Base-by-base conservation (phyloP, 73 alveolate species). In the Paramecium sexaurelia region DNA sequence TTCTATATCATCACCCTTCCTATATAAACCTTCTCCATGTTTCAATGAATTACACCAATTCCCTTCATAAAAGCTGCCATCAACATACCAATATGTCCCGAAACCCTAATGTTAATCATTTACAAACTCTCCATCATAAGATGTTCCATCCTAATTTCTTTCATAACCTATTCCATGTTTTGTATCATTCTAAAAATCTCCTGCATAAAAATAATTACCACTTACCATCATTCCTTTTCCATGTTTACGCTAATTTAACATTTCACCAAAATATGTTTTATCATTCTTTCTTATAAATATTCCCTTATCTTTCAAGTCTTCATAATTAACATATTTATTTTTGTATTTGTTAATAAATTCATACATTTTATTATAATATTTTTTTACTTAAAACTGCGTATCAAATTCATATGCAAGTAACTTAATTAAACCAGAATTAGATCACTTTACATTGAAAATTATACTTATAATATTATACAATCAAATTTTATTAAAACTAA, bases 11-110 rank as follows among this genome's bases (percentile, higher is more conserved):
- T 39, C 87, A 10, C 87, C 87, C 37, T 73, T 73, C n/a, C 87
- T 39, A 33, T 73, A 39, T 5, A 36, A 15, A 17, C 98, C 98
- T 55, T 92, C 75, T 67, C 98, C 98, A 71, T 96, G 94, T 40
- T 92, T 95, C 84, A 89, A 92, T 87, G 95, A 68, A 55, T 95
- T 85, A 20, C 93, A 86, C 96, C 97, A 96, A 45, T 37, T 75
- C 3, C 98, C 98, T 84, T 93, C 97, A 85, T 95, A 96, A 66
- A 45, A 66, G 47, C 94, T 87, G 1, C 96, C 96, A 94, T 95
- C 96, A 41, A 73, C 56, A 73, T 73, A 73, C 87, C 87, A 73
- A 36, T 73, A 73, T 7, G 87, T 73, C 1, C 87, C 87, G 11
- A 36, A 73, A 1, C 87, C 87, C 35, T 73, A 36, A n/a, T 73